Percentiles rank a stretch among this genome's conserved stretches.
Conservation (phyloP, 108 stramenopile genomes). For the Fistulifera pelliculosa region DNA sequence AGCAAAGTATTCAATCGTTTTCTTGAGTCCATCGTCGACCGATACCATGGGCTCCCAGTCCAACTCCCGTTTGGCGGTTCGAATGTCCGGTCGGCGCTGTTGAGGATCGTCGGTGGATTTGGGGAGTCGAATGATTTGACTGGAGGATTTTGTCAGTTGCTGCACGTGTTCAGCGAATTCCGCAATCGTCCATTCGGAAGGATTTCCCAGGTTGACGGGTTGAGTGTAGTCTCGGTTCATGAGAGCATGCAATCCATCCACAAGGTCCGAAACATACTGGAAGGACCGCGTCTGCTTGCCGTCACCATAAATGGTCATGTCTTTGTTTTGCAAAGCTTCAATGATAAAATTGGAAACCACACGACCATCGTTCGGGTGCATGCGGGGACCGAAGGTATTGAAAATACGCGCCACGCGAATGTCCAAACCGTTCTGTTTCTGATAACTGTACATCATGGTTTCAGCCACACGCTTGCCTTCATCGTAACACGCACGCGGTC, state of each 20-base stretch:
- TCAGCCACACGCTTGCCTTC: conserved; percentile 99
- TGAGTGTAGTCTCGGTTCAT: conserved; percentile 91
- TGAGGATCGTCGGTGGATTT: conserved; percentile 89
- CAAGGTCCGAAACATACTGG: conserved; percentile 96
- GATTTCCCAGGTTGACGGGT: conserved; percentile 98
- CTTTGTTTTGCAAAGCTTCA: conserved; percentile 91
- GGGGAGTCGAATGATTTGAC: conserved; percentile 65
- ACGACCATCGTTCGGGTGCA: conserved; percentile 99
- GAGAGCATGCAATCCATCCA: conserved; percentile 92
- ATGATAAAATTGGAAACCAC: conserved; percentile 99
- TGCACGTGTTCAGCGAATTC: conserved; percentile 86
- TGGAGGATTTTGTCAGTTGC: conserved; percentile 48
- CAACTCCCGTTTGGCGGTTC: conserved; percentile 80
- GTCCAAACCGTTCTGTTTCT: conserved; percentile 83
- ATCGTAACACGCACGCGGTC: conserved; percentile 98
- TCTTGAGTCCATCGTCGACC: conserved; percentile 79
- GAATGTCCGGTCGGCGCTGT: conserved; percentile 92
- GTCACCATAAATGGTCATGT: conserved; percentile 95
- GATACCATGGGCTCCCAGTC: conserved; percentile 86
- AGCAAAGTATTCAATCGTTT: conserved; percentile 92
- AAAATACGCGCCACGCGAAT: conserved; percentile 98
- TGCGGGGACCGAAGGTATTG: conserved; percentile 98
- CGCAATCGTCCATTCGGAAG: conserved; percentile 92
- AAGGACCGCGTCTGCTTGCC: conserved; percentile 97
- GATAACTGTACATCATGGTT: conserved; percentile 99